Evolutionary conservation across 2,329 filamentous ascomycete genomes (phyloP), one percentile per base, ranked within the genome.

Genomic region (Clonostachys byssicola): DNA sequence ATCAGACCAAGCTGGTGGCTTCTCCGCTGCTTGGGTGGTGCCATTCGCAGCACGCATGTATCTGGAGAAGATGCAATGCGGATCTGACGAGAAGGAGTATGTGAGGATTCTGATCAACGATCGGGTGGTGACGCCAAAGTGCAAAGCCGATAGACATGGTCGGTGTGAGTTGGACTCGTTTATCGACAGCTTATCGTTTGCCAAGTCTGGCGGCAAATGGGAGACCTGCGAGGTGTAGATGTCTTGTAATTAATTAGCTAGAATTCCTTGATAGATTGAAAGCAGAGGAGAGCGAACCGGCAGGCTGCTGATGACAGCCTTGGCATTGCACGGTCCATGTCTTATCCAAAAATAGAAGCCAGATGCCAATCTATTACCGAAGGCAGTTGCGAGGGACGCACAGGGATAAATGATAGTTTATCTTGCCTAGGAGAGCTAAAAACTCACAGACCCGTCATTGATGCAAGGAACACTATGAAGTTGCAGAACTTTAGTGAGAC

Each of bases 21-120:
- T 83, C 62, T 85, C 86, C 12, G 81, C 89, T 1, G 78, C 85
- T 13, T 92, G 88, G 85, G 80, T 82, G 0, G 89, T 95, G 16
- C 88, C 92, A 0, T 96, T 96, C 66, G 88, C 78, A 0, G 85
- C 81, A 16, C 75, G 91, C 46, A 79, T 90, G 65, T 95, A 95
- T 63, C 81, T 96, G 35, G 92, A 96, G 75, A 94, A 92, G 75
- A 84, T 96, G 80, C 67, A 66, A 39, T 96, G 92, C 63, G 61
- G 61, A 3, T 70, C 51, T 10, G 52, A 40, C 12, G 59, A 18
- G 33, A 81, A 89, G 59, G 87, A 94, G 63, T 72, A 86, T 45
- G 88, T 96, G 12, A 78, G 92, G 36, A 75, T 95, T 5, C 67
- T 96, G 49, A 72, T 96, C 35, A 96, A 96, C 65, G 90, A 95